These are phyloP conservation scores for Phytopythium vexans DNA, from an alignment of 352 stramenopile species.

Conservation along the genomic window DNA sequence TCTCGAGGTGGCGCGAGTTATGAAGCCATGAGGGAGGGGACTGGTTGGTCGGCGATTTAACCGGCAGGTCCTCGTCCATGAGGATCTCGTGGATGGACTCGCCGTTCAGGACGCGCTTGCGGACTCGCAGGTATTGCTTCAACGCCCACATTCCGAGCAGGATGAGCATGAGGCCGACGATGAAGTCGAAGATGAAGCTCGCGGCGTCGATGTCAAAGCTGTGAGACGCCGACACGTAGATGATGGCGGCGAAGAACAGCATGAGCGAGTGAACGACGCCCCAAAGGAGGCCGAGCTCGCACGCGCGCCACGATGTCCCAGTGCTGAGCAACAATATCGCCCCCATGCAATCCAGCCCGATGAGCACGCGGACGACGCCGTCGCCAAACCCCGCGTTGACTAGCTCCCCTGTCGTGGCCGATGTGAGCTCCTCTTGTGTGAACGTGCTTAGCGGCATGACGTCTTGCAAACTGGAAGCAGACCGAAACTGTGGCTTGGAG, in stretches of 20 bases:
- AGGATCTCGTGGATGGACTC: neutral
- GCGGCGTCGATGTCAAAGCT: constrained; percentile 38
- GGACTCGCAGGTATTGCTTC: constrained; percentile 33
- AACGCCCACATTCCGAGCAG: constrained; percentile 50
- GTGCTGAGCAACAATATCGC: constrained; percentile 79
- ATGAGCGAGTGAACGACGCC: constrained; percentile 82
- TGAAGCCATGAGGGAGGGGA: no score
- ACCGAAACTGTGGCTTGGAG: neutral
- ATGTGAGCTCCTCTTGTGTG: neutral
- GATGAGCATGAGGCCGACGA: constrained; percentile 70
- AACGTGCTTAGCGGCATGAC: constrained; percentile 11
- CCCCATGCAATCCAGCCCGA: constrained; percentile 76
- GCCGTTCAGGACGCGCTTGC: constrained; percentile 5
- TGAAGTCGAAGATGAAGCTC: constrained; percentile 52
- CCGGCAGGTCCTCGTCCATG: constrained; percentile 43
- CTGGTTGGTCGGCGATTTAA: no score
- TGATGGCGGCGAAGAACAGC: constrained; percentile 61
- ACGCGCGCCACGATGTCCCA: constrained; percentile 58
- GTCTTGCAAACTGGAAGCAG: constrained; percentile 12
- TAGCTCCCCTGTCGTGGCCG: constrained; percentile 24
- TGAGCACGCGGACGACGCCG: constrained; percentile 45
- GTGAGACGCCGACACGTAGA: constrained; percentile 47
- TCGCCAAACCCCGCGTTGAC: constrained; percentile 31
- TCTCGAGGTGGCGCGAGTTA: constrained; percentile 6
- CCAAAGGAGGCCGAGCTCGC: constrained; percentile 81